A percentile compares a stretch with the other conserved stretches of the same genome.
Evolutionary conservation across 768 basidiomycete species (phyloP).

Genomic region (Suillus alpinus): DNA sequence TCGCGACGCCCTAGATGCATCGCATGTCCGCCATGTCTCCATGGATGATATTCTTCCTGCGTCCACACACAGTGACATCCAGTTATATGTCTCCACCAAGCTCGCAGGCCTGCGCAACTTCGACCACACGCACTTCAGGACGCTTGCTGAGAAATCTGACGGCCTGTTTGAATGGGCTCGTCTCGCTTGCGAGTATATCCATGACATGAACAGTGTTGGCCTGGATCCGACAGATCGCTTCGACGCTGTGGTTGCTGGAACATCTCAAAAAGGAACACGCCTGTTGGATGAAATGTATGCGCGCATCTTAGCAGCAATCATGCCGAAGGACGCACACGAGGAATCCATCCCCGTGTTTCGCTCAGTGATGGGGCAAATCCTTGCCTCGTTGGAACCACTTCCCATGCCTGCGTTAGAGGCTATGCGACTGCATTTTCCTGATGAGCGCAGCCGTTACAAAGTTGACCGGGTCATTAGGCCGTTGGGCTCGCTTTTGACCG

Average conservation of each 20-base stretch:
- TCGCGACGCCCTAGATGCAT: slow-evolving; percentile 3
- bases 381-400: slow-evolving; percentile 3
- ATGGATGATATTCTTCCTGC: neutral
- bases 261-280: neutral
- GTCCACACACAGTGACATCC: too few species aligned
- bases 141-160: neutral
- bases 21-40: neutral
- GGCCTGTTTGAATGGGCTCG: slow-evolving; percentile 10
- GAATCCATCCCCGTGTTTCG: slow-evolving; percentile 1
- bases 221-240: slow-evolving; percentile 1
- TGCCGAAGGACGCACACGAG: neutral
- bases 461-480: too few species aligned
- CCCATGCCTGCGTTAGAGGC: neutral
- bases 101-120: too few species aligned
- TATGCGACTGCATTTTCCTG: neutral
- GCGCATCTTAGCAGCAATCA: neutral
- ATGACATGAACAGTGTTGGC: neutral
- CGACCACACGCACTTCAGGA: neutral
- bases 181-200: slow-evolving; percentile 12
- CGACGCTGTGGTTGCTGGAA: neutral
- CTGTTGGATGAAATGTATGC: slow-evolving; percentile 6
- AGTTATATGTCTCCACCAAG: too few species aligned
- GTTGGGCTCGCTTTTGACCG: slow-evolving; percentile 5
- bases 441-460: neutral
- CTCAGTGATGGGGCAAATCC: neutral